Evolutionary conservation across 108 stramenopile genomes (phyloP), one percentile per base, ranked within the genome.

Genomic region (Skeletonema menzelii): DNA sequence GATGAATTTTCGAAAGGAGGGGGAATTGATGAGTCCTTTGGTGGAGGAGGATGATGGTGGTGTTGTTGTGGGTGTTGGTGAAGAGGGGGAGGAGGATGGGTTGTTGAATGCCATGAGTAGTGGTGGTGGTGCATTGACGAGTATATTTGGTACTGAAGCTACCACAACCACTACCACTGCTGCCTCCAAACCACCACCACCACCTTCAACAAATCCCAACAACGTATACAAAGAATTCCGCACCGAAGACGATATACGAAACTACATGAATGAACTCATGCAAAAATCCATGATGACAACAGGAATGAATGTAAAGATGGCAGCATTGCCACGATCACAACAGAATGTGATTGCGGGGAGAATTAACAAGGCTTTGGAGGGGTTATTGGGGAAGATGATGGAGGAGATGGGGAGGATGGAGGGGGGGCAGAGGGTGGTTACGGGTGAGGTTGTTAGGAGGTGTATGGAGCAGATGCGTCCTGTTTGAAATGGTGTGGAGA

Each of bases 331-430:
- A 15, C 34, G 59, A 30, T 47, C 69, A 32, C 38, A 61, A 17
- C 69, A 70, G 47, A 37, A 35, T 59, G 26, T 64, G 0, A 60
- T 79, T 59, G 77, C 77, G 32, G 70, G 63, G 55, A 55, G 64
- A 37, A 64, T 79, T 15, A 20, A 35, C 2, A 56, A 44, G 35
- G 65, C 66, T 4, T 67, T 72, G 70, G 77, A 79, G 24, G 58
- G 8, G 8, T 60, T 79, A 59, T 68, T 67, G 59, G 77, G 67
- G 26, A 72, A 60, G 30, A 70, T 79, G 47, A 67, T 79, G 70
- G 55, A 69, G 38, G 77, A 79, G 65, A 66, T 66, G 46, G 59
- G 59, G 26, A 78, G 44, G 60, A 65, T 78, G 65, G 67, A 38
- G 63, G 59, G 65, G 30, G 66, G 66, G 55, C 27, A 44, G 30